phyloP scores from a whole-genome alignment of 371 early-diverging fungal species.

The Chytridium lagenaria region DNA sequence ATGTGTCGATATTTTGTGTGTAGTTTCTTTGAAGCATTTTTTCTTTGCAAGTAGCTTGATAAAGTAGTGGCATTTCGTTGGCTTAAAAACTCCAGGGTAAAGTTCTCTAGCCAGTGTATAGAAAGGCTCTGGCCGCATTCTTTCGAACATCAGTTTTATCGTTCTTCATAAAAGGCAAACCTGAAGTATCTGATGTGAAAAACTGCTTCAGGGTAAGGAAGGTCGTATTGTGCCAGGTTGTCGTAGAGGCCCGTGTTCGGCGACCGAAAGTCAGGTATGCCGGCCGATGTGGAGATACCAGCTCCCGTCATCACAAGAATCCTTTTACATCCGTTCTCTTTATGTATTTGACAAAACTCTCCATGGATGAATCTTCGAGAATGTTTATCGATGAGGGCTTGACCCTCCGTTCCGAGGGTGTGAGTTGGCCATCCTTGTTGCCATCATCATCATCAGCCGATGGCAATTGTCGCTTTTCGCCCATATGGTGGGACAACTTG shows the following conservation, averaged over 20 bases:
- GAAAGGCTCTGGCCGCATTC: slow-evolving; percentile 78
- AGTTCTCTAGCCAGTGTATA: slow-evolving; percentile 90
- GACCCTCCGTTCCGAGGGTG: background rate
- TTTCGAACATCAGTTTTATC: too few species aligned
- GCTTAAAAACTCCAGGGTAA: slow-evolving; percentile 75
- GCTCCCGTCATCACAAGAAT: slow-evolving; percentile 92
- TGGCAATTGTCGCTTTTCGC: too few species aligned
- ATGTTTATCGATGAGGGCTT: slow-evolving; percentile 16
- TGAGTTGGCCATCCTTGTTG: background rate
- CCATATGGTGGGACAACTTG: too few species aligned
- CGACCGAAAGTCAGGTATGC: slow-evolving; percentile 45
- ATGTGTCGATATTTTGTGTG: slow-evolving; percentile 95
- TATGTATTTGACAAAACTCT: slow-evolving; percentile 44
- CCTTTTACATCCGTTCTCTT: background rate
- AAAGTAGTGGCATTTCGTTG: slow-evolving; percentile 89
- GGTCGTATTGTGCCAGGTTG: too few species aligned
- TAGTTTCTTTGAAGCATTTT: slow-evolving; percentile 68
- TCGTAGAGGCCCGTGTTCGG: background rate
- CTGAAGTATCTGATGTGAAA: too few species aligned
- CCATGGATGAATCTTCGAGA: slow-evolving; percentile 42
- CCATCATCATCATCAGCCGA: too few species aligned
- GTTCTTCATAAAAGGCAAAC: too few species aligned
- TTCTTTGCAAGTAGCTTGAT: slow-evolving; percentile 77
- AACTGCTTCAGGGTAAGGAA: too few species aligned
- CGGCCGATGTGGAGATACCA: slow-evolving; percentile 89